These are phyloP conservation scores for Quercus wislizeni DNA, from an alignment of 306 rosid genomes.

Conservation along the genomic window DNA sequence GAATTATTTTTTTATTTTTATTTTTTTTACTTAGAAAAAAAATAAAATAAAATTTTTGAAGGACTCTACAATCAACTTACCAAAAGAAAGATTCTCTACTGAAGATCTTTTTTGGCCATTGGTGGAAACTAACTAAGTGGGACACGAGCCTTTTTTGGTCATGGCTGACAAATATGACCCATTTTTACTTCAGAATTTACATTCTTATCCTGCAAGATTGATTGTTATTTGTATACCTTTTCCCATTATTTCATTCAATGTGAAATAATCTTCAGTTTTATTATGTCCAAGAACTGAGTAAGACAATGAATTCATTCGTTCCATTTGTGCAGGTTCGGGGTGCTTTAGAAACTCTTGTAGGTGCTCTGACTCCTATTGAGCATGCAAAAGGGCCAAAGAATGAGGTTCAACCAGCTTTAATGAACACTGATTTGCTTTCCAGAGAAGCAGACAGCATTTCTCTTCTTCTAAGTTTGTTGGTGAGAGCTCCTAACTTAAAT, in stretches of 20 bases:
- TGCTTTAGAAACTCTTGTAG: slow-evolving; percentile 81
- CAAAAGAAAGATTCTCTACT: not conserved
- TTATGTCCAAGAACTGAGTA: not conserved
- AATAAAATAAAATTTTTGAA: not conserved
- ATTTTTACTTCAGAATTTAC: not conserved
- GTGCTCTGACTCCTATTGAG: slow-evolving; percentile 83
- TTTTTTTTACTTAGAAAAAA: too few species aligned
- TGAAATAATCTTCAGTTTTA: slow-evolving; percentile 9
- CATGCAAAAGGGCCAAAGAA: slow-evolving; percentile 64
- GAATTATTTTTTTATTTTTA: too few species aligned
- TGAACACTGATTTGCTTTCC: slow-evolving; percentile 90
- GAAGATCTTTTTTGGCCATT: not conserved
- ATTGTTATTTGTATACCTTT: not conserved
- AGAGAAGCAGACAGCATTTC: slow-evolving; percentile 84
- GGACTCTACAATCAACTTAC: not conserved
- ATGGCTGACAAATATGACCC: not conserved
- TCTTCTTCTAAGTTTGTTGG: slow-evolving; percentile 89
- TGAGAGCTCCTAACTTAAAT: slow-evolving; percentile 36
- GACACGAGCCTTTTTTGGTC: not conserved
- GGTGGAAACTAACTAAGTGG: not conserved
- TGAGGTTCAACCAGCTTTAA: slow-evolving; percentile 78
- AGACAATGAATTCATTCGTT: slow-evolving; percentile 16
- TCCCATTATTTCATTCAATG: not conserved
- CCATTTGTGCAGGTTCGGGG: slow-evolving; percentile 72
- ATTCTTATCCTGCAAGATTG: slow-evolving; percentile 6